Percentiles rank a stretch among this genome's conserved stretches.
These are phyloP conservation scores for Neobulgaria alba DNA, from an alignment of 2,329 filamentous ascomycete species.

Conservation along the genomic window DNA sequence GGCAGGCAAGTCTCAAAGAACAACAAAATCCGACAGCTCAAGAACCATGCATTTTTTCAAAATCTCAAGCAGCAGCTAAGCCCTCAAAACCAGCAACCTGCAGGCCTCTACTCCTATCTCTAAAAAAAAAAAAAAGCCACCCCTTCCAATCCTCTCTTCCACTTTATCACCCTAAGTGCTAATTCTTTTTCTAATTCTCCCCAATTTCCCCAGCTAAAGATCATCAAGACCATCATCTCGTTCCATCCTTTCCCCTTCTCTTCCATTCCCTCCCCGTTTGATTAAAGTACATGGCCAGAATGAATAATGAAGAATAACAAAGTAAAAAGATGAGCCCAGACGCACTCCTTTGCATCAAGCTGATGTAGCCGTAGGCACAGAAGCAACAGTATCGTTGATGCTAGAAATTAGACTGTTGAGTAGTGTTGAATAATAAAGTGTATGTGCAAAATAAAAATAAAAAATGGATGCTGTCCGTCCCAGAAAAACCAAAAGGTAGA, in stretches of 20 bases:
- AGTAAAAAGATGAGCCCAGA: background rate
- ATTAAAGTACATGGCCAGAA: constrained; percentile 1
- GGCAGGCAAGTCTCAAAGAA: too few relatives aligned
- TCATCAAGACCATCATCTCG: background rate
- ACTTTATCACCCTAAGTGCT: constrained; percentile 1
- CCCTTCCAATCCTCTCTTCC: background rate
- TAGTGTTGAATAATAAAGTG: constrained; percentile 7
- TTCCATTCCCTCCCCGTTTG: background rate
- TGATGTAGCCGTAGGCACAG: constrained; percentile 3
- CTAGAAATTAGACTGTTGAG: constrained; percentile 6
- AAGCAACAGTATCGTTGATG: constrained; percentile 4
- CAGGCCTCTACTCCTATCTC: constrained; percentile 5
- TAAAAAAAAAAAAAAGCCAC: constrained; percentile 1
- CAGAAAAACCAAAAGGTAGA: too few relatives aligned
- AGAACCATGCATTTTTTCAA: constrained; percentile 12
- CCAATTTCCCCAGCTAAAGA: background rate
- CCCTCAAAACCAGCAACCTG: constrained; percentile 13
- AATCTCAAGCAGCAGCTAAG: constrained; percentile 17
- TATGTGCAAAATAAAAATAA: constrained; percentile 11
- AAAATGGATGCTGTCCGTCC: too few relatives aligned
- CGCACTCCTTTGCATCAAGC: constrained; percentile 6
- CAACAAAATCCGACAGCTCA: constrained; percentile 11
- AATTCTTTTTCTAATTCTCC: constrained; percentile 1
- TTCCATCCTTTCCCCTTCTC: background rate
- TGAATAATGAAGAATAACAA: background rate